phyloP scores from a whole-genome alignment of 176 grass and related monocot genomes.

The Saccharum spontaneum region DNA sequence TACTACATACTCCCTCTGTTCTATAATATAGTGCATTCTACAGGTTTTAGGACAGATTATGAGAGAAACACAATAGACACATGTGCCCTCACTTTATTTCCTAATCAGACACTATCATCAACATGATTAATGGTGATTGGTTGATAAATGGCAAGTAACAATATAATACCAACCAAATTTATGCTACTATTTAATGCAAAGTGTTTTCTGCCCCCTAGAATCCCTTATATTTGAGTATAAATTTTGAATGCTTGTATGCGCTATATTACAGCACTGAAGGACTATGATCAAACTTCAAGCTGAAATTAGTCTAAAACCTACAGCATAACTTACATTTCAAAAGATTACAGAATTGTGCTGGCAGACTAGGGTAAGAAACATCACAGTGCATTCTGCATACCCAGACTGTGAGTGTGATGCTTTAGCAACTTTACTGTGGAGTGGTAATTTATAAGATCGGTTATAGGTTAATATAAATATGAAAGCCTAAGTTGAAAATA shows the following conservation, averaged over 20 bases:
- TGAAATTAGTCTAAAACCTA: neutral
- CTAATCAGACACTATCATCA: neutral
- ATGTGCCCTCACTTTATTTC: neutral
- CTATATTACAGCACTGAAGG: neutral
- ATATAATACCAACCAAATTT: neutral
- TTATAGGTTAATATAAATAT: conserved; percentile 11
- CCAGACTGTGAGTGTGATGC: neutral
- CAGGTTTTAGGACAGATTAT: neutral
- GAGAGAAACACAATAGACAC: neutral
- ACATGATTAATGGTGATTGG: neutral
- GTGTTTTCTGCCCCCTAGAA: neutral
- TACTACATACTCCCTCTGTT: neutral
- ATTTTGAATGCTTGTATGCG: neutral
- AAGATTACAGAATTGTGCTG: conserved; percentile 1
- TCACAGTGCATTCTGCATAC: neutral
- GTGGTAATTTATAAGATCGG: conserved; percentile 12
- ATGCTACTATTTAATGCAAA: neutral
- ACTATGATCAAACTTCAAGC: neutral
- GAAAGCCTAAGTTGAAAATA: conserved; percentile 16
- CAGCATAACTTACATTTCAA: neutral
- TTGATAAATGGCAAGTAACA: neutral
- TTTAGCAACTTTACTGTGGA: conserved; percentile 1
- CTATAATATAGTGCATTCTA: neutral
- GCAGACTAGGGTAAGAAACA: conserved; percentile 2
- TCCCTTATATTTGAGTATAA: neutral